Base-by-base conservation (phyloP, 2,329 filamentous ascomycete species). In the Fusarium sp. region DNA sequence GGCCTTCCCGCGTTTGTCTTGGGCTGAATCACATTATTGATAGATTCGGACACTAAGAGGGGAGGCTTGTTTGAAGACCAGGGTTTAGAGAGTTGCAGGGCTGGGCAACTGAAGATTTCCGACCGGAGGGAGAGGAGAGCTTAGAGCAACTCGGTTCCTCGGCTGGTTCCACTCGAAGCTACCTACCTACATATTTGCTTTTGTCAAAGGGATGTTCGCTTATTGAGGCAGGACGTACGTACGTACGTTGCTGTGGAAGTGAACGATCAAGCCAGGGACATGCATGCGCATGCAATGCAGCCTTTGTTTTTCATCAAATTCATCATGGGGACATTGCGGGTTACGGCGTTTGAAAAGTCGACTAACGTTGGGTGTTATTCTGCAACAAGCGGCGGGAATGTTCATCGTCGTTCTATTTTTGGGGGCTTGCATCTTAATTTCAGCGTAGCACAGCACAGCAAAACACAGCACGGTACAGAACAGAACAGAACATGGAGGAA, bases 321-420 rank as follows among this genome's bases (percentile, higher is more conserved):
- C 65, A 74, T 73, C 69, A 75, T 63, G 41, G 60, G 69, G 30
- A 60, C 50, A 73, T 73, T 66, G 69, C 59, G 72, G 72, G 72
- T 61, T 73, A 67, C 48, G 72, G 72, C 72, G 72, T 74, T 75
- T 75, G 72, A 75, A 75, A 75, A 75, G 65, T 75, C 66, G 72
- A 72, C 58, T 47, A 56, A 51, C 22, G 48, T 51, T 51, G 22
- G 65, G 54, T 73, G 60, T 72, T 74, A 61, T 75, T 73, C 63
- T 73, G 55, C 71, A 75, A 70, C 60, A 65, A 73, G 69, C 56
- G 69, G 57, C 69, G 72, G 38, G 36, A 62, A 66, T 53, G 57
- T 42, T 58, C 59, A 67, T 62, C 47, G 30, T 39, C 56, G 44
- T 61, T 62, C 66, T 65, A 64, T 69, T 73, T 72, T 70, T 38